Percentiles rank a stretch among this genome's conserved stretches.
These are phyloP conservation scores for Scenedesmus sp. DNA, from an alignment of 163 green algal species.

Conservation along the genomic window DNA sequence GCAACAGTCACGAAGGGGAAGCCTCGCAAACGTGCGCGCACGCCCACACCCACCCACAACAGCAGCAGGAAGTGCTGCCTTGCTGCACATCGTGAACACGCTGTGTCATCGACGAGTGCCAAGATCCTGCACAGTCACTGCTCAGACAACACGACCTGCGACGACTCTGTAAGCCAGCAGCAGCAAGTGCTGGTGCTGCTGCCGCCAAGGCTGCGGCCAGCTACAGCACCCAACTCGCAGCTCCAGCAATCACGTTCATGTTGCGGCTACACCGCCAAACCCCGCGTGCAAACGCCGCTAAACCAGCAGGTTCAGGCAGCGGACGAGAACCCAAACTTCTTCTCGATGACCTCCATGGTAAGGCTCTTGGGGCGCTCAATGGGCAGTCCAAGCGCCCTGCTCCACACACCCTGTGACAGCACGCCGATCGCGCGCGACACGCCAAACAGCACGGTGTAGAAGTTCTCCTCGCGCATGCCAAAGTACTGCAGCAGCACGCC, in stretches of 20 bases:
- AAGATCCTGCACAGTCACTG: neutral
- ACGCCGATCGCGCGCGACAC: slow-evolving; percentile 95
- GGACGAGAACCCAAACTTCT: slow-evolving; percentile 48
- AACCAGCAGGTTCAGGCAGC: neutral
- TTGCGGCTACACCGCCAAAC: neutral
- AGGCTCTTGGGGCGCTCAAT: slow-evolving; percentile 97
- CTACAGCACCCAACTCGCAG: neutral
- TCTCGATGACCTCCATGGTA: slow-evolving; percentile 84
- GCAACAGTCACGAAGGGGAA: neutral
- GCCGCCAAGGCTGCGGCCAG: neutral
- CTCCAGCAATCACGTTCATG: neutral
- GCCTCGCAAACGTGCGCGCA: too few species aligned
- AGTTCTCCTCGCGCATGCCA: slow-evolving; percentile 97
- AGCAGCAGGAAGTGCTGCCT: neutral
- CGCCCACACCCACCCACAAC: neutral
- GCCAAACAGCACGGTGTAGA: slow-evolving; percentile 99
- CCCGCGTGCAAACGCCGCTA: neutral
- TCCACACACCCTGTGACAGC: slow-evolving; percentile 95
- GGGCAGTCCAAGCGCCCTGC: slow-evolving; percentile 92
- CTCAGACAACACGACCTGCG: neutral
- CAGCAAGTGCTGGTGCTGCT: neutral
- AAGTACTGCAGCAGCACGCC: slow-evolving; percentile 99
- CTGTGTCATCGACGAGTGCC: neutral
- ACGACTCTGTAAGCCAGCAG: neutral
- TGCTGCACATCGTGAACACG: neutral